Conservation (phyloP, 2,329 filamentous ascomycete genomes). For the Colletotrichum euphorbiae region DNA sequence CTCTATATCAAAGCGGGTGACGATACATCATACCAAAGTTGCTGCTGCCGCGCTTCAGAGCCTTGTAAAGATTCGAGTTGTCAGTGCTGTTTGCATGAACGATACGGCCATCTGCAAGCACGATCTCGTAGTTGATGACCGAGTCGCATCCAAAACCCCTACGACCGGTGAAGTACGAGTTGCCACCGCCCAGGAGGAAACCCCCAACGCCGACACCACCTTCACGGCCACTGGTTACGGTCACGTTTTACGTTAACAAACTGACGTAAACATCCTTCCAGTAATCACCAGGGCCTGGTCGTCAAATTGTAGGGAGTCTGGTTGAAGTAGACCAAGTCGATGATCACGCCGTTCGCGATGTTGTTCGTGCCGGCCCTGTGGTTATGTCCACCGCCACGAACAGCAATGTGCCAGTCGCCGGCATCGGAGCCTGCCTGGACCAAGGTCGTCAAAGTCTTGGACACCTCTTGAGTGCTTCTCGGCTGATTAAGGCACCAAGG, state of each 20-base stretch:
- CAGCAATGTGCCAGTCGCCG: slow-evolving; percentile 54
- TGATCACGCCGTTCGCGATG: slow-evolving; percentile 55
- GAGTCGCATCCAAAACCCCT: slow-evolving; percentile 61
- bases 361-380: slow-evolving; percentile 56
- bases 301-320: slow-evolving; percentile 38
- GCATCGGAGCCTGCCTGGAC: slow-evolving; percentile 39
- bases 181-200: slow-evolving; percentile 59
- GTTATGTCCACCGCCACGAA: slow-evolving; percentile 63
- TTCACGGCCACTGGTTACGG: slow-evolving; percentile 57
- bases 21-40: slow-evolving; percentile 62
- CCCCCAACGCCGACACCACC: slow-evolving; percentile 57
- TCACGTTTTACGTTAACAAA: slow-evolving; percentile 42
- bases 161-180: slow-evolving; percentile 58
- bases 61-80: slow-evolving; percentile 58
- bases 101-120: slow-evolving; percentile 56
- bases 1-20: slow-evolving; percentile 49
- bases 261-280: slow-evolving; percentile 38
- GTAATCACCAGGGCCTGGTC: slow-evolving; percentile 19
- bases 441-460: slow-evolving; percentile 38
- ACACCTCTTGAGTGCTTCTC: slow-evolving; percentile 42
- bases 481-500: slow-evolving; percentile 46
- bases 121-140: slow-evolving; percentile 57
- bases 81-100: slow-evolving; percentile 51
- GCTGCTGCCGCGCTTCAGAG: slow-evolving; percentile 60
- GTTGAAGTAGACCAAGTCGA: slow-evolving; percentile 53